Evolutionary conservation across 2,329 filamentous ascomycete genomes (phyloP), one percentile per base, ranked within the genome.

Genomic region (Colletotrichum orbiculare): DNA sequence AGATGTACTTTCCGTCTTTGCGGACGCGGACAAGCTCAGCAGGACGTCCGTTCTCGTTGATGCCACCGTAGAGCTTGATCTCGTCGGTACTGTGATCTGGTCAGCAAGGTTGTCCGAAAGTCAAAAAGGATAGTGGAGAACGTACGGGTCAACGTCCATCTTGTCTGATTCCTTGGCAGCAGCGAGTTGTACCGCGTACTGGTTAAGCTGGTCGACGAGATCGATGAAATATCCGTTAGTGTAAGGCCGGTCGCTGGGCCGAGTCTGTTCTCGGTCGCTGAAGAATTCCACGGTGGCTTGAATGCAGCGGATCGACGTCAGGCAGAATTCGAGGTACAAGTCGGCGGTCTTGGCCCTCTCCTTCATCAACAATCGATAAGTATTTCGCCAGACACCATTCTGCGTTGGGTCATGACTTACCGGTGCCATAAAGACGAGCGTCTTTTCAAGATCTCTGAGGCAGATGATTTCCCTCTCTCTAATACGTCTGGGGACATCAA

Each of bases 201-300:
- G 88, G 76, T 90, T 88, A 72, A 97, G 94, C 87, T 97, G 94
- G 77, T 96, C 93, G 77, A 96, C 90, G 67, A 98, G 89, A 82
- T 98, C 95, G 81, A 97, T 91, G 77, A 97, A 97, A 81, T 98
- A 98, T 76, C 93, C 93, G 86, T 92, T 93, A 85, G 91, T 96
- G 84, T 97, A 98, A 70, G 94, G 93, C 73, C 91, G 90, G 79
- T 98, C 95, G 79, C 88, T 84, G 66, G 92, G 91, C 76, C 93
- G 89, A 70, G 90, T 90, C 81, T 95, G 92, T 78, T 98, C 94
- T 76, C 89, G 89, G 76, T 96, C 93, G 83, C 88, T 90, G 69
- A 97, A 85, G 78, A 91, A 90, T 78, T 93, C 90, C 78, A 96
- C 92, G 66, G 93, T 96, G 69, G 93, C 90, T 83, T 96, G 92